Base-by-base conservation (phyloP, 2,329 filamentous ascomycete genomes). In the Cryphonectria naterciae region DNA sequence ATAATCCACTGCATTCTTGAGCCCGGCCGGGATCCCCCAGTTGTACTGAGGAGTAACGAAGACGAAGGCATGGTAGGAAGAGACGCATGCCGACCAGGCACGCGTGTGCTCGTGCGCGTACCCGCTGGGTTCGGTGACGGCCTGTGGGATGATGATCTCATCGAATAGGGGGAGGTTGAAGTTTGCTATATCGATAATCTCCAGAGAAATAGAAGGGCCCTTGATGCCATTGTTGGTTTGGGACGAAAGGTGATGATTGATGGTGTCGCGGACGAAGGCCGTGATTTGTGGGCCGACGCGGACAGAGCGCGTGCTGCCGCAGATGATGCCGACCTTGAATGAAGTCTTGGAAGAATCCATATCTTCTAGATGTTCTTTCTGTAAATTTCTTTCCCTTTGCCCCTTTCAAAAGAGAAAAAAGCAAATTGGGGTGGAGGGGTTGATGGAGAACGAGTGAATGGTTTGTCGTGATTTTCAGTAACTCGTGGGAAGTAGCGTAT, bases 1-100 rank as follows among this genome's bases (percentile, higher is more conserved):
- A 73, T 84, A 86, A 73, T 87, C 85, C 63, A 88, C 81, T 11
- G 85, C 85, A 73, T 86, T 87, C 78, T 87, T 87, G 28, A 86
- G 74, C 22, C 79, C 81, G 0, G 81, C 84, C 0, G 85, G 82
- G 25, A 84, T 79, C 10, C 84, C 82, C 79, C 80, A 84, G 76
- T 87, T 86, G 74, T 86, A 86, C 75, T 82, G 78, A 22, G 80
- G 77, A 28, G 79, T 77, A 54, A 77, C 74, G 67, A 77, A 74
- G 28, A 77, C 75, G 68, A 81, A 82, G 49, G 72, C 80, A 68
- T 80, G 77, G 49, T 79, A 77, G 22, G 75, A 68, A 0, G 75
- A 60, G 43, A 82, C 76, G 56, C 74, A 74, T 1, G 74, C 75
- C 32, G 77, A 78, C 80, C 81, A 82, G n/a, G 73, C 73, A 25